phyloP scores from a whole-genome alignment of 108 stramenopile genomes.

The Mayamaea pseudoterrestris region DNA sequence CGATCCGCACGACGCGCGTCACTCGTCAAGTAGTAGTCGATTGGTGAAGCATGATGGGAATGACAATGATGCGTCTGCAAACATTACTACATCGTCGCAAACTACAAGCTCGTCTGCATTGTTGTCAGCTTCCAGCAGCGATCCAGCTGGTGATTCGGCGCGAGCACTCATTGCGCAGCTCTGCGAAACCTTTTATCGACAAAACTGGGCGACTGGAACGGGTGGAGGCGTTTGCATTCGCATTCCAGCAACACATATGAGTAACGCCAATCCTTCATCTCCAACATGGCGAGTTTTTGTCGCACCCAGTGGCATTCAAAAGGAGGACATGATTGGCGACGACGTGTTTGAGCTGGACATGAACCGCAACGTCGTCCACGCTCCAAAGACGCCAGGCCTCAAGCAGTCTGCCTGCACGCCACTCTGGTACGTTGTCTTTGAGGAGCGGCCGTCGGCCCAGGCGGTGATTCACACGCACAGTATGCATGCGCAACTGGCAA shows the following conservation, averaged over 20 bases:
- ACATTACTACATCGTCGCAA: neutral
- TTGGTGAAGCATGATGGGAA: neutral
- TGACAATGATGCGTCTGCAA: neutral
- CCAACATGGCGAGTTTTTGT: slow-evolving; percentile 75
- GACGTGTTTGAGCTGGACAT: slow-evolving; percentile 86
- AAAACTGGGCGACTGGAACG: slow-evolving; percentile 92
- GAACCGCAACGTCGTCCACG: slow-evolving; percentile 38
- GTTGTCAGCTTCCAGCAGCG: slow-evolving; percentile 14
- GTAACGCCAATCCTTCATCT: slow-evolving; percentile 36
- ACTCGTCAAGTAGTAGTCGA: neutral
- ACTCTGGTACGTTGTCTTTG: slow-evolving; percentile 84
- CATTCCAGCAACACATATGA: slow-evolving; percentile 36
- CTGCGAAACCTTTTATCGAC: slow-evolving; percentile 73
- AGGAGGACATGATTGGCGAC: slow-evolving; percentile 90
- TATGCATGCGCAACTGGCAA: slow-evolving; percentile 76
- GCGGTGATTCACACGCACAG: slow-evolving; percentile 83
- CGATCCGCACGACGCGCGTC: slow-evolving; percentile 1
- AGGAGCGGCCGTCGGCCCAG: slow-evolving; percentile 43
- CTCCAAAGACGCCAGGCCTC: slow-evolving; percentile 55
- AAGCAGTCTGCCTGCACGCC: slow-evolving; percentile 83
- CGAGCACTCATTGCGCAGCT: slow-evolving; percentile 68
- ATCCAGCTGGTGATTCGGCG: slow-evolving; percentile 33
- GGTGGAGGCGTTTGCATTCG: slow-evolving; percentile 87
- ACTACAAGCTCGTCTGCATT: neutral
- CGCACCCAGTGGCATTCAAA: slow-evolving; percentile 93